Conservation (phyloP, 192 early-diverging fungal species). For the Coemansia sp. region DNA sequence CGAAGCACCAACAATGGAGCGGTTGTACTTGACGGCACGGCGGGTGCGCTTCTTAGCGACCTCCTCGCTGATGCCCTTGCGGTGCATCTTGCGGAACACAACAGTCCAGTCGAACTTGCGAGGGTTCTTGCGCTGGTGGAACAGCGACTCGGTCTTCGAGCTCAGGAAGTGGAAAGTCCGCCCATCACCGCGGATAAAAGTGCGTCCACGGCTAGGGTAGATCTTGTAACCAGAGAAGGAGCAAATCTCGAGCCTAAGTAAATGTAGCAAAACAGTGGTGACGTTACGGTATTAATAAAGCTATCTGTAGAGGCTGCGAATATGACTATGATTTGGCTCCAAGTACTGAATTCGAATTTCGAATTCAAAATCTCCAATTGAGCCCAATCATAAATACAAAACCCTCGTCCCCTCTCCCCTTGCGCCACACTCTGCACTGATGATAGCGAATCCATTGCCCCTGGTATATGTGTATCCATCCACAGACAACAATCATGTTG, state of each 20-base stretch:
- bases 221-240: constrained; percentile 99
- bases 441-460: too few relatives aligned
- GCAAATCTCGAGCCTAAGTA: constrained; percentile 81
- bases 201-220: constrained; percentile 98
- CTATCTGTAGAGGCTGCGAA: too few relatives aligned
- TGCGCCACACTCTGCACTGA: too few relatives aligned
- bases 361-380: too few relatives aligned
- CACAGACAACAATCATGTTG: too few relatives aligned
- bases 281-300: too few relatives aligned
- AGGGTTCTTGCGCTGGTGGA: constrained; percentile 96
- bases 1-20: constrained; percentile 93
- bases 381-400: too few relatives aligned
- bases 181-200: constrained; percentile 87
- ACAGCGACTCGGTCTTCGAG: constrained; percentile 96
- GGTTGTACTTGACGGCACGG: constrained; percentile 92
- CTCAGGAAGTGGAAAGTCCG: constrained; percentile 91
- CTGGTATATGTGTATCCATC: too few relatives aligned
- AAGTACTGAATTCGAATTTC: too few relatives aligned
- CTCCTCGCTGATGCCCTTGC: constrained; percentile 98
- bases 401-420: too few relatives aligned
- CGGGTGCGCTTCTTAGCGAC: constrained; percentile 94
- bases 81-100: constrained; percentile 96
- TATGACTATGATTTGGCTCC: too few relatives aligned
- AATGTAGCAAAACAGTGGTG: background rate
- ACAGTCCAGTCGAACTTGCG: constrained; percentile 97